phyloP scores from a whole-genome alignment of 805 yeast species.

The Candida boidinii region DNA sequence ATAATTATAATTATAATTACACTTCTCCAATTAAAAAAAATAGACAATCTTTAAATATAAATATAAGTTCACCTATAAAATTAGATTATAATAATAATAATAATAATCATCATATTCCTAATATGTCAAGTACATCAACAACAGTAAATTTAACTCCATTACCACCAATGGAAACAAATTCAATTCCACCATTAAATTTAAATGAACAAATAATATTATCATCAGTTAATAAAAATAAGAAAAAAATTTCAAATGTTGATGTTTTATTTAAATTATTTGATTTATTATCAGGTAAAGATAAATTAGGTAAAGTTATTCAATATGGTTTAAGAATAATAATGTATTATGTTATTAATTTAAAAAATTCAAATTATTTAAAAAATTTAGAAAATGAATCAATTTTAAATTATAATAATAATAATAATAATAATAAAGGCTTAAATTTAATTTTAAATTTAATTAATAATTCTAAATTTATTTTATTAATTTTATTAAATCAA shows the following conservation, averaged over 20 bases:
- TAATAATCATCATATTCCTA: no score
- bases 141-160: no score
- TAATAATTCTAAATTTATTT: conserved; percentile 19
- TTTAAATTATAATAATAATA: conserved; percentile 17
- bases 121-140: no score
- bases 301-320: conserved; percentile 55
- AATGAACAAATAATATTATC: not conserved
- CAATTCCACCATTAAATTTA: no score
- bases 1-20: no score
- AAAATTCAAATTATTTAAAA: conserved; percentile 15
- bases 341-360: conserved; percentile 34
- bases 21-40: no score
- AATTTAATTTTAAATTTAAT: conserved; percentile 15
- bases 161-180: no score
- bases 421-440: conserved; percentile 16
- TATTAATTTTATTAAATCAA: conserved; percentile 29
- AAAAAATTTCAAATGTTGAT: conserved; percentile 9
- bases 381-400: conserved; percentile 6
- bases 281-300: conserved; percentile 61
- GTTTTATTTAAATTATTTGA: conserved; percentile 44
- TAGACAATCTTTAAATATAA: no score
- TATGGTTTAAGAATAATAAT: conserved; percentile 47
- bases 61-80: no score
- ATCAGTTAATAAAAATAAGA: not conserved
- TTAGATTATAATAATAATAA: no score